Evolutionary conservation across 352 stramenopile genomes (phyloP), one percentile per base, ranked within the genome.

Genomic region (Globisporangium paroecandrum): DNA sequence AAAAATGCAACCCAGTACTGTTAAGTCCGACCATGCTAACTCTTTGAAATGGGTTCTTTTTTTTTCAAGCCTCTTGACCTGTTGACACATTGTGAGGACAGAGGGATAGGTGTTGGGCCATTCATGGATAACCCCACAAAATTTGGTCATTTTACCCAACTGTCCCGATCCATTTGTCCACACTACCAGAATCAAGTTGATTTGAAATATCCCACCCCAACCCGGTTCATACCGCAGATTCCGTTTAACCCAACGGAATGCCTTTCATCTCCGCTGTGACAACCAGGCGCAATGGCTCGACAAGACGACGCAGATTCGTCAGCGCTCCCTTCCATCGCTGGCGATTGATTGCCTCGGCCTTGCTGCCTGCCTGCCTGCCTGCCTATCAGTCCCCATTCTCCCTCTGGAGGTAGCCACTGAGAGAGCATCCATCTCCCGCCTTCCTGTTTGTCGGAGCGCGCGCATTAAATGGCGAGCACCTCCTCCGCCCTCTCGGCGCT

Each of bases 401-500:
- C 24, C 12, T 15, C 12, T 20, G 38, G 38, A 46, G 38, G 12
- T 15, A 20, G 12, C 32, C 32, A 10, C 32, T 10, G 32, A 24
- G 12, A n/a, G 51, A 34, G 51, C 51, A 7, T 10, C 15, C 47
- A 38, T 38, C 32, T 38, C n/a, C 8, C 47, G n/a, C 47, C 47
- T 25, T 27, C 47, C 9, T 55, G 20, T 6, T 55, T 8, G 3
- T 20, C 20, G 8, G 20, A 25, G 47, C n/a, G 20, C 47, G 12
- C 20, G 47, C 49, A 41, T 7, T 29, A 29, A 59, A 59, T 59
- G 54, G 22, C 57, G n/a, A 63, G 55, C 12, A 38, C 25, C 27
- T 22, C 55, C 6, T 61, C 55, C 13, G 27, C 58, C 5, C 58
- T 63, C 41, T 27, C 58, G 36, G 53, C 58, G 22, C 58, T 61